phyloP scores from a whole-genome alignment of 257 asterid genomes.

The Parsonsia alboflavescens region DNA sequence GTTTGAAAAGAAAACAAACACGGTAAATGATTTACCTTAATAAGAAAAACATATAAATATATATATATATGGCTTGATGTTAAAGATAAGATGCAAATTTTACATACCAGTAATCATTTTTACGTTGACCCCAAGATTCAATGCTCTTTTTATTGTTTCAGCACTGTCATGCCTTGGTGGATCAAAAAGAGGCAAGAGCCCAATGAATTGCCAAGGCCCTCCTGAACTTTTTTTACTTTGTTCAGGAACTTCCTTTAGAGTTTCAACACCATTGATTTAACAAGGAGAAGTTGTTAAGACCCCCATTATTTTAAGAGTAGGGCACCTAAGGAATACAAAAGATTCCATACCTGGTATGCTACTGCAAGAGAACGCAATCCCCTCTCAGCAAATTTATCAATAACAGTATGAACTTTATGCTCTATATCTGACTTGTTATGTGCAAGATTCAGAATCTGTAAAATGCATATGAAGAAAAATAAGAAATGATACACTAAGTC shows the following conservation, averaged over 20 bases:
- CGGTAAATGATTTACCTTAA: not conserved
- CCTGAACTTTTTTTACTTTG: constrained; percentile 75
- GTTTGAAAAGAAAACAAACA: not conserved
- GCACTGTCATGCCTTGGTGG: constrained; percentile 98
- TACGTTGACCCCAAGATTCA: constrained; percentile 86
- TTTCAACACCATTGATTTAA: not conserved
- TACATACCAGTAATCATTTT: constrained; percentile 83
- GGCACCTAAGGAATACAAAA: not conserved
- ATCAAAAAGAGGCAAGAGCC: constrained; percentile 90
- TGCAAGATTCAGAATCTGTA: constrained; percentile 75
- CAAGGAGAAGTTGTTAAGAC: not conserved
- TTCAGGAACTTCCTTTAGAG: constrained; percentile 72
- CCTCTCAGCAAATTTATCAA: constrained; percentile 88
- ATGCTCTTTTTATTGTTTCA: constrained; percentile 79
- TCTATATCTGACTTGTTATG: constrained; percentile 78
- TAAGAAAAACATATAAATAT: not conserved
- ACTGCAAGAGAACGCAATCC: constrained; percentile 89
- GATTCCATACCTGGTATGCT: constrained; percentile 67
- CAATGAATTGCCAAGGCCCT: constrained; percentile 90
- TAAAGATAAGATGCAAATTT: not conserved
- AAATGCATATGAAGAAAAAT: not conserved
- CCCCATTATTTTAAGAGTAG: not conserved
- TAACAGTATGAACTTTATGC: constrained; percentile 68
- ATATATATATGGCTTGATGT: not conserved
- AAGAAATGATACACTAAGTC: not conserved